These are phyloP conservation scores for Curvularia spicifera DNA, from an alignment of 2,329 filamentous ascomycete species.

Conservation along the genomic window DNA sequence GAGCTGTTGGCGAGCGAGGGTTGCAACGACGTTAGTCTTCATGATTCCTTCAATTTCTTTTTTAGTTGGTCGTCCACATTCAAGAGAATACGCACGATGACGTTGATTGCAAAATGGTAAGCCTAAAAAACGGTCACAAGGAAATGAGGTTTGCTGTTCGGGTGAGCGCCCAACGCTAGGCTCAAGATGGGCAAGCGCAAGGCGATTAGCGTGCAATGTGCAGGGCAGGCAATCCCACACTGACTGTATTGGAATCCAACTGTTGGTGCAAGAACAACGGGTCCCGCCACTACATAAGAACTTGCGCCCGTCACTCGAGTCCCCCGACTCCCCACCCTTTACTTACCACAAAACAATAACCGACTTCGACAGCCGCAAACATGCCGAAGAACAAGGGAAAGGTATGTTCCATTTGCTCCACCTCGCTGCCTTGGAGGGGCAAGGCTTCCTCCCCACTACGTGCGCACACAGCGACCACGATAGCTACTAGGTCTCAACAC, in stretches of 20 bases:
- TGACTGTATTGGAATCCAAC: slow-evolving; percentile 17
- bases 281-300: slow-evolving; percentile 22
- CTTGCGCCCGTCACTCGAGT: slow-evolving; percentile 10
- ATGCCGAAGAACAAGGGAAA: slow-evolving; percentile 99
- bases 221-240: slow-evolving; percentile 23
- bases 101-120: slow-evolving; percentile 3
- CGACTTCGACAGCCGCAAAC: slow-evolving; percentile 48
- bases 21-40: slow-evolving; percentile 16
- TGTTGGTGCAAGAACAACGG: slow-evolving; percentile 24
- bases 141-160: slow-evolving; percentile 6
- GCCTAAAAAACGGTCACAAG: neutral
- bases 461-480: slow-evolving; percentile 14
- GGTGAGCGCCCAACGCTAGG: slow-evolving; percentile 14
- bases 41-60: slow-evolving; percentile 18
- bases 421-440: slow-evolving; percentile 14
- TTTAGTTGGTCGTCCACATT: neutral
- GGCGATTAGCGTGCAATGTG: slow-evolving; percentile 19
- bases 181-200: slow-evolving; percentile 3
- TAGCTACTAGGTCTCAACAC: slow-evolving; percentile 24
- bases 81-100: slow-evolving; percentile 13
- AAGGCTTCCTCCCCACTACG: slow-evolving; percentile 23
- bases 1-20: slow-evolving; percentile 23
- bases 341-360: neutral
- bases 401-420: slow-evolving; percentile 59
- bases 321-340: slow-evolving; percentile 10